These are phyloP conservation scores for Podospora didyma DNA, from an alignment of 495 filamentous ascomycete species.

Conservation along the genomic window DNA sequence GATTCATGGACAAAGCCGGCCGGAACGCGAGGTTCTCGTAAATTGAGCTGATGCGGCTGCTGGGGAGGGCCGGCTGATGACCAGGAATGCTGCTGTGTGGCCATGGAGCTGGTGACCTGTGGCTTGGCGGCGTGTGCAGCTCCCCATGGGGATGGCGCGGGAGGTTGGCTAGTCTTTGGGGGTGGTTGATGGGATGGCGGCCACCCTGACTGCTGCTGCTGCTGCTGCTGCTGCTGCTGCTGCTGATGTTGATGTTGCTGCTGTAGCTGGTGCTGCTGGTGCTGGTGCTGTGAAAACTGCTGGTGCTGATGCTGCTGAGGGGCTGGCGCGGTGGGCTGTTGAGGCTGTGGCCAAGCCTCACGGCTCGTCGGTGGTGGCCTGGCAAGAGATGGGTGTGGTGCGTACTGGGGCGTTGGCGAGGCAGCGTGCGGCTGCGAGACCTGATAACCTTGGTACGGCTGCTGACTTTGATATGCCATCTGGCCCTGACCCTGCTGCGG, in stretches of 20 bases:
- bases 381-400: conserved; percentile 19
- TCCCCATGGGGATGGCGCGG: conserved; percentile 40
- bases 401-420: conserved; percentile 26
- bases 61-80: conserved; percentile 10
- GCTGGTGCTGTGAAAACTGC: conserved; percentile 19
- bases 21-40: conserved; percentile 36
- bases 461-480: conserved; percentile 15
- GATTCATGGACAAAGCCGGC: conserved; percentile 26
- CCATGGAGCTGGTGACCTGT: conserved; percentile 31
- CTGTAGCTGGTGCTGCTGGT: conserved; percentile 15
- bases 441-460: conserved; percentile 11
- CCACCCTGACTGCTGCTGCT: conserved; percentile 25
- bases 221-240: conserved; percentile 18
- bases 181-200: conserved; percentile 34
- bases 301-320: conserved; percentile 21
- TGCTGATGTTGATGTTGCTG: conserved; percentile 12
- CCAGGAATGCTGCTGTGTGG: conserved; percentile 29
- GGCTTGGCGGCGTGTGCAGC: conserved; percentile 40
- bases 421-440: conserved; percentile 17
- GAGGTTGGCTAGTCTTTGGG: conserved; percentile 35
- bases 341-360: conserved; percentile 17
- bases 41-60: conserved; percentile 30
- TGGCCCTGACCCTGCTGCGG: conserved; percentile 7
- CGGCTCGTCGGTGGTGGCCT: conserved; percentile 10
- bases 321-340: conserved; percentile 8